A percentile compares a stretch with the other conserved stretches of the same genome.
Evolutionary conservation across 1,284 basidiomycete genomes (phyloP).

Genomic region (Malassezia slooffiae): DNA sequence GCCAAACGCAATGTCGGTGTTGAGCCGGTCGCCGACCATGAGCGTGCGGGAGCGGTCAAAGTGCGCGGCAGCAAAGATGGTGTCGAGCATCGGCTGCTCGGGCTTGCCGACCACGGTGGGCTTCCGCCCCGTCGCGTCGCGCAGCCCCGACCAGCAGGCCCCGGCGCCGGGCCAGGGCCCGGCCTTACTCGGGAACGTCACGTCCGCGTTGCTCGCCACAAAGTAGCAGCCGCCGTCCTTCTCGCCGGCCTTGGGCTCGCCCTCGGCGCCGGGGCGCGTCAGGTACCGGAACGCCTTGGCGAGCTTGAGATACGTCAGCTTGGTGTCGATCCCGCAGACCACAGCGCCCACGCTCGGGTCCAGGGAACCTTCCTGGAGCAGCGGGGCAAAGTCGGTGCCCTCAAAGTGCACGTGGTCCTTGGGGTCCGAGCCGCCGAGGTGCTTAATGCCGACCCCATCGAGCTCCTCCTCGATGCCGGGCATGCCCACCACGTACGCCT

Average conservation of each 20-base stretch:
- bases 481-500: conserved; percentile 92
- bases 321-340: conserved; percentile 60
- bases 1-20: conserved; percentile 89
- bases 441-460: conserved; percentile 64
- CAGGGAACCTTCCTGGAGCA: conserved; percentile 48
- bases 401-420: conserved; percentile 65
- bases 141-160: conserved; percentile 67
- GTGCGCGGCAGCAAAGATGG: conserved; percentile 67
- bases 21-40: conserved; percentile 89
- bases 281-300: conserved; percentile 89
- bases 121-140: conserved; percentile 57
- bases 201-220: conserved; percentile 84
- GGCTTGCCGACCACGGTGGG: conserved; percentile 85
- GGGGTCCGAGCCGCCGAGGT: conserved; percentile 80
- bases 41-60: conserved; percentile 67
- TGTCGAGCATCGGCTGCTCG: conserved; percentile 79
- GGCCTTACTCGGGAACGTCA: conserved; percentile 68
- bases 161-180: conserved; percentile 73
- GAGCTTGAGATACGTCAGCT: conserved; percentile 66
- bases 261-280: conserved; percentile 31
- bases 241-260: conserved; percentile 43
- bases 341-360: conserved; percentile 79
- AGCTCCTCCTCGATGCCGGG: conserved; percentile 85
- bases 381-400: conserved; percentile 61
- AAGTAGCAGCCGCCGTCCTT: conserved; percentile 70